These are phyloP conservation scores for Pterocarpus santalinus DNA, from an alignment of 306 rosid species.

Conservation along the genomic window DNA sequence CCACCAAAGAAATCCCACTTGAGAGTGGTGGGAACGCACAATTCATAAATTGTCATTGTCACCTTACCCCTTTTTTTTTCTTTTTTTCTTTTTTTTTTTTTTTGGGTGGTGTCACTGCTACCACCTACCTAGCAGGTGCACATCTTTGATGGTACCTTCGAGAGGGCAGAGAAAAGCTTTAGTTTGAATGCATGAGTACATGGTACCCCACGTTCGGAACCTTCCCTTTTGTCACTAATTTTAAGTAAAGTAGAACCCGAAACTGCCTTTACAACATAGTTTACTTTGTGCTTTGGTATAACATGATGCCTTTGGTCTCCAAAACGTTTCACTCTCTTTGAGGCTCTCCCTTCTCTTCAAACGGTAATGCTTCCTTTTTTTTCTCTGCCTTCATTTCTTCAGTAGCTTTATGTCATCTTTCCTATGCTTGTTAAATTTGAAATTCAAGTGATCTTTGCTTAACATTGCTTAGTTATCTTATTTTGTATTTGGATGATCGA, in stretches of 20 bases:
- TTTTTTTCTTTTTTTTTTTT: not conserved
- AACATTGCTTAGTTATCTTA: slow-evolving; percentile 10
- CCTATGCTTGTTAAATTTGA: not conserved
- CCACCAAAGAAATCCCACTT: not conserved
- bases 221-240: slow-evolving; percentile 22
- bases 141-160: not conserved
- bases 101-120: slow-evolving; percentile 2
- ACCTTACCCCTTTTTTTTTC: not conserved
- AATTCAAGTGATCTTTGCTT: slow-evolving; percentile 24
- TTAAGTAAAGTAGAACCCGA: slow-evolving; percentile 3
- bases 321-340: slow-evolving; percentile 20
- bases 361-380: slow-evolving; percentile 42
- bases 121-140: slow-evolving; percentile 9
- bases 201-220: slow-evolving; percentile 23
- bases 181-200: slow-evolving; percentile 19
- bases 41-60: not conserved
- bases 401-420: slow-evolving; percentile 7
- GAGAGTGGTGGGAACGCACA: not conserved
- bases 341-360: slow-evolving; percentile 36
- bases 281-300: not conserved
- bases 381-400: slow-evolving; percentile 6
- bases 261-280: slow-evolving; percentile 10
- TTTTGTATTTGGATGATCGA: slow-evolving; percentile 21
- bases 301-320: slow-evolving; percentile 16
- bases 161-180: not conserved